phyloP scores from a whole-genome alignment of 768 basidiomycete species.

The Psilocybe sp. region DNA sequence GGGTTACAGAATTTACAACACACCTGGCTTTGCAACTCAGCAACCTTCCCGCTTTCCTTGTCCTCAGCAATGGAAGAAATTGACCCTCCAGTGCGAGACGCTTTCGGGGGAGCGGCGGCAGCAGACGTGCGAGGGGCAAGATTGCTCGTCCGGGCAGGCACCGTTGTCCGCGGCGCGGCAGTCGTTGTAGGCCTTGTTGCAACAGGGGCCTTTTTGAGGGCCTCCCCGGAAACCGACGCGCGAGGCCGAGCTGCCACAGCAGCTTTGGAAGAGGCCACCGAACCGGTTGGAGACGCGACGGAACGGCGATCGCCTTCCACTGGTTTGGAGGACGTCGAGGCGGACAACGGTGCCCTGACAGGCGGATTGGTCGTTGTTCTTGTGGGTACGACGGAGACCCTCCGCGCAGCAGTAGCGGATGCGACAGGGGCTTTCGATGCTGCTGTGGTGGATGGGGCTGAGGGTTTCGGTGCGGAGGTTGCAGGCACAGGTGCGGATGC shows the following conservation, averaged over 20 bases:
- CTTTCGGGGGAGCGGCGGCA: conserved; percentile 32
- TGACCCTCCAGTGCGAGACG: conserved; percentile 51
- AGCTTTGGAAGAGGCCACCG: conserved; percentile 45
- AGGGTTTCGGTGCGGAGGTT: conserved; percentile 1
- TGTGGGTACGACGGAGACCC: conserved; percentile 43
- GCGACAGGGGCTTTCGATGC: conserved; percentile 37
- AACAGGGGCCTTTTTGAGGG: conserved; percentile 48
- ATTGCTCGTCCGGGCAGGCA: conserved; percentile 27
- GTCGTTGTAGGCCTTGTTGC: conserved; percentile 42
- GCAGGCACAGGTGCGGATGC: conserved; percentile 32
- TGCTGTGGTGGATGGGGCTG: conserved; percentile 11
- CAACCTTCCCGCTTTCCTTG: conserved; percentile 48
- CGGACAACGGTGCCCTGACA: conserved; percentile 34
- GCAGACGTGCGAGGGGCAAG: conserved; percentile 27
- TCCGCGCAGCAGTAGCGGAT: conserved; percentile 35
- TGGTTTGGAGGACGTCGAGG: conserved; percentile 38
- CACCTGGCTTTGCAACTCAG: conserved; percentile 64
- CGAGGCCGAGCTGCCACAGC: conserved; percentile 51
- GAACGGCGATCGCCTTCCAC: conserved; percentile 40
- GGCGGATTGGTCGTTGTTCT: conserved; percentile 34
- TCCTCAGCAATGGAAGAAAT: conserved; percentile 76
- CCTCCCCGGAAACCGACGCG: conserved; percentile 60
- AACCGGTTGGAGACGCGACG: conserved; percentile 56
- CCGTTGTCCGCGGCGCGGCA: conserved; percentile 29
- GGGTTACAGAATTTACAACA: conserved; percentile 6